Base-by-base conservation (phyloP, 1,284 basidiomycete species). In the Sanghuangporus baumii region DNA sequence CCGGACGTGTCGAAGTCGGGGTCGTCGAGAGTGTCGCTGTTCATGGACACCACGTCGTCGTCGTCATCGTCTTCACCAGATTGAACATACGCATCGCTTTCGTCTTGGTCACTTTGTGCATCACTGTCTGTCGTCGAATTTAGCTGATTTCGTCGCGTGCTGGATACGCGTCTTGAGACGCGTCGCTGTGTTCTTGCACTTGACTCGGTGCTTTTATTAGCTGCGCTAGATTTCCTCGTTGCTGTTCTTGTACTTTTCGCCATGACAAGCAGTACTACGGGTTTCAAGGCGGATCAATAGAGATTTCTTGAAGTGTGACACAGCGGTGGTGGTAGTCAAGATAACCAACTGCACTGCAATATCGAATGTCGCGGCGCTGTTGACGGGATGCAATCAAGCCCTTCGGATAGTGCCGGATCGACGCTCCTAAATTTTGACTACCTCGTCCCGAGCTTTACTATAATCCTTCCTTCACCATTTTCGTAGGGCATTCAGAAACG, bases 11-110 rank as follows among this genome's bases (percentile, higher is more conserved):
- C 57, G 11, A 69, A 71, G 43, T 74, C 76, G 5, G 75, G 74
- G 3, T 74, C 74, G 66, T 75, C 72, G 31, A 76, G 62, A 36
- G 69, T 69, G 60, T 77, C 76, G 61, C 76, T 76, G 62, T 76
- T 67, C 43, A 76, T 60, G 31, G 66, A 64, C 16, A 61, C 52
- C n/a, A 55, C 64, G 43, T 66, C 64, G 37, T 65, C 66, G 38
- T 47, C 64, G 36, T 62, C 57, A 1, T 65, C 64, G 16, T 68
- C 66, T 18, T 61, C 52, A 31, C 36, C 51, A n/a, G 38, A 31
- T 52, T 60, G 16, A 6, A 61, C 38, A 48, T 69, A 65, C 40
- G 57, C 63, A 18, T 72, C 71, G 40, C 69, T 70, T 11, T 71
- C 61, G 14, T 71, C 72, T 12, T 71, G 70, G 26, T 70, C 59